Evolutionary conservation across 495 filamentous ascomycete genomes (phyloP).

Genomic region (Parachaetomium inaequale): DNA sequence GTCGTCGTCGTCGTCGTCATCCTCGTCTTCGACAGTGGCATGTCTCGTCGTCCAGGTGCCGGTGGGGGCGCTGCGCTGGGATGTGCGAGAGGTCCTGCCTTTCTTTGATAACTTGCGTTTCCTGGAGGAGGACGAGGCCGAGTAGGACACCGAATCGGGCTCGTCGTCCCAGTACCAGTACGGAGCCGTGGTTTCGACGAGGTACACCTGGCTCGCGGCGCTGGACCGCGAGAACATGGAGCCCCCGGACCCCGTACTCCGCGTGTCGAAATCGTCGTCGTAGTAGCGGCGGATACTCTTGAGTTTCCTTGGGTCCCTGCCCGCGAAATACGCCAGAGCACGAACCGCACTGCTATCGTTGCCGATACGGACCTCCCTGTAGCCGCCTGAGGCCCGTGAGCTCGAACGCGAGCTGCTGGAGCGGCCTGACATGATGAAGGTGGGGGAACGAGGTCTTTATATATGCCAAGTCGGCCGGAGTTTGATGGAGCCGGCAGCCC

Average conservation of each 20-base stretch:
- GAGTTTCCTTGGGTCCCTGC: constrained; percentile 26
- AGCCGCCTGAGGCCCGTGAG: constrained; percentile 13
- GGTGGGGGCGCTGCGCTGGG: constrained; percentile 2
- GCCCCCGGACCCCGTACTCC: constrained; percentile 21
- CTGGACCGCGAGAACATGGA: constrained; percentile 21
- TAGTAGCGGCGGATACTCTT: constrained; percentile 26
- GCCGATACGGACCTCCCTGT: constrained; percentile 19
- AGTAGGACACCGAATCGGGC: neutral
- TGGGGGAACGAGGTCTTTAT: neutral
- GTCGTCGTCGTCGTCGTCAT: constrained; percentile 17
- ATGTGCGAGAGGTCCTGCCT: constrained; percentile 8
- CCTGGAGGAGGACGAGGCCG: neutral
- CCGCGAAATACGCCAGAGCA: constrained; percentile 27
- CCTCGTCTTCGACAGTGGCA: constrained; percentile 14
- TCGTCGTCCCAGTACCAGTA: constrained; percentile 17
- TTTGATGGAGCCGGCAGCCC: neutral
- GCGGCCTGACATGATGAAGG: constrained; percentile 15
- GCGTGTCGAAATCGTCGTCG: constrained; percentile 22
- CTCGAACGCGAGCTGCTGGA: constrained; percentile 16
- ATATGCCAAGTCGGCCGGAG: neutral
- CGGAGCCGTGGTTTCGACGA: constrained; percentile 15
- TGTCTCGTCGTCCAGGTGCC: constrained; percentile 4
- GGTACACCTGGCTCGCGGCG: constrained; percentile 18
- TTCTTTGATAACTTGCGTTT: constrained; percentile 1
- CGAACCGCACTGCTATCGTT: constrained; percentile 22